phyloP scores from a whole-genome alignment of 306 rosid species.

The Cyclanthera cordifolia region DNA sequence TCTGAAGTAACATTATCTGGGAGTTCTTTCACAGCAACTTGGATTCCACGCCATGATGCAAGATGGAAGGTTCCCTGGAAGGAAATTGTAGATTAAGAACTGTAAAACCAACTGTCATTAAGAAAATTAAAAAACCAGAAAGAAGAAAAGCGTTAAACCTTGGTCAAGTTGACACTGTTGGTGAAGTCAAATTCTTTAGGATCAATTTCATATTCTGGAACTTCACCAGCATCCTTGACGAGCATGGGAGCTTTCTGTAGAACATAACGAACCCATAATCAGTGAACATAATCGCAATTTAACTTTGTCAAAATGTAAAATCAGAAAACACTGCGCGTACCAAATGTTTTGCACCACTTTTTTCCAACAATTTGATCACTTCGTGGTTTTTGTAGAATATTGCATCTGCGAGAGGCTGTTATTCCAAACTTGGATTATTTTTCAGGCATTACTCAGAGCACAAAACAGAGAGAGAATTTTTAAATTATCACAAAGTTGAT shows the following conservation, averaged over 20 bases:
- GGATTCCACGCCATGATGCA: slow-evolving; percentile 85
- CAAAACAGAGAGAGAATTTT: neutral
- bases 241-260: slow-evolving; percentile 76
- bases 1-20: slow-evolving; percentile 50
- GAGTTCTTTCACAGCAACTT: slow-evolving; percentile 82
- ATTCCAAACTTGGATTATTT: slow-evolving; percentile 16
- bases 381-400: slow-evolving; percentile 55
- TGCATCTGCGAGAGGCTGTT: slow-evolving; percentile 94
- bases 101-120: neutral
- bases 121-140: neutral
- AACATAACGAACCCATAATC: neutral
- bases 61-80: slow-evolving; percentile 74
- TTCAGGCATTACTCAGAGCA: neutral
- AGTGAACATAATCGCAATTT: neutral
- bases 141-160: slow-evolving; percentile 28
- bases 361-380: slow-evolving; percentile 71
- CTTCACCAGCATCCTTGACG: slow-evolving; percentile 65
- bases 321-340: slow-evolving; percentile 28
- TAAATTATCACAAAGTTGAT: neutral
- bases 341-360: slow-evolving; percentile 65
- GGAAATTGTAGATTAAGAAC: neutral
- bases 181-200: slow-evolving; percentile 84
- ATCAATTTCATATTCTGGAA: slow-evolving; percentile 86
- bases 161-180: slow-evolving; percentile 57
- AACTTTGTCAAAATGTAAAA: neutral